Evolutionary conservation across 441 rosid genomes (phyloP).

Genomic region (Gossypium lobatum): DNA sequence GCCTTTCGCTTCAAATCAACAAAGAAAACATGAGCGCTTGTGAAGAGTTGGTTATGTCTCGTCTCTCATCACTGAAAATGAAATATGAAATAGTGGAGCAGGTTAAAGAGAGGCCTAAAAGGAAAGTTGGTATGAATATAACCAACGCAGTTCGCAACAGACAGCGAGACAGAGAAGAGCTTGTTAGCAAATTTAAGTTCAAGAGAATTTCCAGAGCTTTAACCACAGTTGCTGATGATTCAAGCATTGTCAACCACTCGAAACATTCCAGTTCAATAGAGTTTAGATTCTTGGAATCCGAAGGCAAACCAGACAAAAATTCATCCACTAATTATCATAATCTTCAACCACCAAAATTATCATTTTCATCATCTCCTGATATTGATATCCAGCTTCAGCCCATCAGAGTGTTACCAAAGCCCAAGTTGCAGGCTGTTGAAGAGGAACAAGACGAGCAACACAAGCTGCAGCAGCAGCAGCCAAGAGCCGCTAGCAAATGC

Average conservation of each 20-base stretch:
- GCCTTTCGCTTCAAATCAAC: constrained; percentile 73
- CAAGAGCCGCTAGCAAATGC: constrained; percentile 30
- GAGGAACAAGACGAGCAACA: constrained; percentile 12
- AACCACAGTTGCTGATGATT: constrained; percentile 16
- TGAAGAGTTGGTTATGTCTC: constrained; percentile 43
- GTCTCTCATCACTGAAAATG: constrained; percentile 33
- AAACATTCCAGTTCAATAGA: constrained; percentile 44
- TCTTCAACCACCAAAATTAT: constrained; percentile 20
- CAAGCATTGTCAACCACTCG: constrained; percentile 34
- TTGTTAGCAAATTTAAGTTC: constrained; percentile 27
- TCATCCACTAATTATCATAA: constrained; percentile 16
- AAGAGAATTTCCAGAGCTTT: constrained; percentile 29
- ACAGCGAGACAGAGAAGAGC: constrained; percentile 33
- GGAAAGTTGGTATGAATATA: constrained; percentile 62
- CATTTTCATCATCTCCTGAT: constrained; percentile 11
- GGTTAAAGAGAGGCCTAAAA: constrained; percentile 51
- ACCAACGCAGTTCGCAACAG: constrained; percentile 56
- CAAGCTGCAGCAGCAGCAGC: constrained; percentile 11
- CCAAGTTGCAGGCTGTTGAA: constrained; percentile 21
- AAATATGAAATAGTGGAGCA: constrained; percentile 61
- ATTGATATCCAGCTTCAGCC: constrained; percentile 10
- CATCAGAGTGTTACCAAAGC: constrained; percentile 16
- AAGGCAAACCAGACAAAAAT: constrained; percentile 22
- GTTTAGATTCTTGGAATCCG: constrained; percentile 38
- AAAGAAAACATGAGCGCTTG: constrained; percentile 43